phyloP scores from a whole-genome alignment of 2,329 filamentous ascomycete genomes.

The Myotisia sp. region DNA sequence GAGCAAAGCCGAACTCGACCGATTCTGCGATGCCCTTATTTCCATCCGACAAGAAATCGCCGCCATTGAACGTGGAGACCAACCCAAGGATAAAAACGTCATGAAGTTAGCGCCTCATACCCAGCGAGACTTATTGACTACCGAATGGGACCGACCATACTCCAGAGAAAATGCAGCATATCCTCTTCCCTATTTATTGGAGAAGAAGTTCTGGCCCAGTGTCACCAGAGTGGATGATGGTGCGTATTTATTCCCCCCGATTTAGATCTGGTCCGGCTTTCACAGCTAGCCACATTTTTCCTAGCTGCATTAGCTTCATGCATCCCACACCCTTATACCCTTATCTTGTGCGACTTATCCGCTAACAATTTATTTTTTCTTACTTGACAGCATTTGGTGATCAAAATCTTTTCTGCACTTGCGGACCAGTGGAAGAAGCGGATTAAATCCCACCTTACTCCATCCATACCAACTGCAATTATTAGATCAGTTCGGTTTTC shows the following conservation, averaged over 20 bases:
- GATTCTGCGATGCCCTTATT: conserved; percentile 82
- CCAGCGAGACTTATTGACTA: conserved; percentile 60
- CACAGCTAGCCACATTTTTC: too few species aligned
- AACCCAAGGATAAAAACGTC: conserved; percentile 63
- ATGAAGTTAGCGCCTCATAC: conserved; percentile 83
- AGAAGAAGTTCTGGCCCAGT: conserved; percentile 97
- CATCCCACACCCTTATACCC: not conserved
- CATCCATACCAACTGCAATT: too few species aligned
- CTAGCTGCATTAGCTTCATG: too few species aligned
- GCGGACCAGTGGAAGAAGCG: conserved; percentile 60
- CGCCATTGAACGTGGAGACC: conserved; percentile 64
- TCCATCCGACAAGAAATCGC: conserved; percentile 74
- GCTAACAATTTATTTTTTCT: conserved; percentile 15
- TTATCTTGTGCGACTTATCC: not conserved
- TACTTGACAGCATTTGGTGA: conserved; percentile 60
- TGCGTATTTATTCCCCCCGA: conserved; percentile 31
- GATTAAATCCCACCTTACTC: too few species aligned
- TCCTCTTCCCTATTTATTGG: conserved; percentile 62
- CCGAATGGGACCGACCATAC: conserved; percentile 74
- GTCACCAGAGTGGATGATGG: conserved; percentile 79
- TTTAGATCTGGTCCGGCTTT: conserved; percentile 4
- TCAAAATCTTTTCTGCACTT: conserved; percentile 87
- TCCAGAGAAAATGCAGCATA: conserved; percentile 72
- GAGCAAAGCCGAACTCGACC: conserved; percentile 79
- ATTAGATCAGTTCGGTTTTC: too few species aligned